Evolutionary conservation across 306 rosid genomes (phyloP).

Genomic region (Leucaena leucocephala): DNA sequence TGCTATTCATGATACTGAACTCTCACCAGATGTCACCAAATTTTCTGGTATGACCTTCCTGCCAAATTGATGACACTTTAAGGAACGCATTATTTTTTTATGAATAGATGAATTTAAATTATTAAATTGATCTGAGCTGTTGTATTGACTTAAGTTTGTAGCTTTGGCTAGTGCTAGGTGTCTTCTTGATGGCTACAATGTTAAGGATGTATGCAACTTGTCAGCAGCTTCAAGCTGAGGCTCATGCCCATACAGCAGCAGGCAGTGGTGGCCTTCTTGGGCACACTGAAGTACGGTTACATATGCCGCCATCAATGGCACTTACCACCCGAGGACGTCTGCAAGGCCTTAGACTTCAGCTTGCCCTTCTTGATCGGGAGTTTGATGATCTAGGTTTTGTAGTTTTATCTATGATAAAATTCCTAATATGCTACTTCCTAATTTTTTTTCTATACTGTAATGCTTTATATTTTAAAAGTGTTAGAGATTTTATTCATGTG

Average conservation of each 20-base stretch:
- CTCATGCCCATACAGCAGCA: slow-evolving; percentile 90
- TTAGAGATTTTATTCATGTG: slow-evolving; percentile 1
- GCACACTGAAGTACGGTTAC: slow-evolving; percentile 84
- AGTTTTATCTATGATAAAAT: slow-evolving; percentile 9
- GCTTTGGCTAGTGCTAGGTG: slow-evolving; percentile 98
- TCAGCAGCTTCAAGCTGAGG: slow-evolving; percentile 97
- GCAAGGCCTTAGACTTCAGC: slow-evolving; percentile 97
- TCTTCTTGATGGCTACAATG: slow-evolving; percentile 94
- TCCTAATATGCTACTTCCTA: not conserved
- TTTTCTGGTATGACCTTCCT: slow-evolving; percentile 69
- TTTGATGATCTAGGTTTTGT: slow-evolving; percentile 84
- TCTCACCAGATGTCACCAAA: slow-evolving; percentile 97
- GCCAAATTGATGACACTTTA: not conserved
- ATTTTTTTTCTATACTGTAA: not conserved
- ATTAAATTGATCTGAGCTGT: slow-evolving; percentile 7
- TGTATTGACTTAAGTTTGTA: slow-evolving; percentile 35
- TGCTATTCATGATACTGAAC: slow-evolving; percentile 87
- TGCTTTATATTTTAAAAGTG: not conserved
- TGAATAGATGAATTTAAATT: slow-evolving; percentile 11
- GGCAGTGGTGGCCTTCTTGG: slow-evolving; percentile 92
- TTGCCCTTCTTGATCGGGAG: slow-evolving; percentile 97
- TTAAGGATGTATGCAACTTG: slow-evolving; percentile 97
- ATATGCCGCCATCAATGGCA: slow-evolving; percentile 90
- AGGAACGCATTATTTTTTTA: slow-evolving; percentile 4
- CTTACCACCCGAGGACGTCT: slow-evolving; percentile 86